These are phyloP conservation scores for Plasmodium inui DNA, from an alignment of 169 alveolate species.

Conservation along the genomic window DNA sequence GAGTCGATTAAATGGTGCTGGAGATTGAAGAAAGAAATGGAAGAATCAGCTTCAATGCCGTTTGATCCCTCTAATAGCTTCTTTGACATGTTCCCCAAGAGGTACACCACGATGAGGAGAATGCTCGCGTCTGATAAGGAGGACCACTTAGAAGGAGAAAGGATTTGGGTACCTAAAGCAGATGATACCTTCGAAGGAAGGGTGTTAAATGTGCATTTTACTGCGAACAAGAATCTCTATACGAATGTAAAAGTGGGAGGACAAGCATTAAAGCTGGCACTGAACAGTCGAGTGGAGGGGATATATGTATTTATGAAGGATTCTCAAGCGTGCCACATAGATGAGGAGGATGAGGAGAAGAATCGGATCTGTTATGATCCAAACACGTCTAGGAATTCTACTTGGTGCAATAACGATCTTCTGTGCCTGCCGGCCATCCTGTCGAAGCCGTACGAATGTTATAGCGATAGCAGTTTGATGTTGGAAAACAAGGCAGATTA, in stretches of 20 bases:
- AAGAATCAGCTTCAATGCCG: not conserved
- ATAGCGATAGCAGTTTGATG: constrained; percentile 56
- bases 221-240: constrained; percentile 26
- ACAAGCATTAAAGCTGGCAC: constrained; percentile 36
- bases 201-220: constrained; percentile 19
- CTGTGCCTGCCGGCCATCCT: constrained; percentile 78
- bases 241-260: constrained; percentile 63
- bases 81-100: not conserved
- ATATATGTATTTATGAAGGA: constrained; percentile 78
- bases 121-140: not conserved
- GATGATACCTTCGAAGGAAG: not conserved
- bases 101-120: not conserved
- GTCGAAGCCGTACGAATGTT: constrained; percentile 76
- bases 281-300: constrained; percentile 78
- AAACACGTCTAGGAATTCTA: constrained; percentile 67
- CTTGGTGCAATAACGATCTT: constrained; percentile 79
- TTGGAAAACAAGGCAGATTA: constrained; percentile 58
- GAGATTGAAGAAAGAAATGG: not conserved
- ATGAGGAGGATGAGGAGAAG: not conserved
- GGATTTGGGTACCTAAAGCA: not conserved
- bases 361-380: constrained; percentile 79
- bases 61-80: not conserved
- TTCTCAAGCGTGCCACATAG: constrained; percentile 70
- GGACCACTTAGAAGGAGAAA: not conserved
- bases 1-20: not conserved